A percentile compares a stretch with the other conserved stretches of the same genome.
phyloP scores from a whole-genome alignment of 768 basidiomycete species.

The Tremella yokohamensis region DNA sequence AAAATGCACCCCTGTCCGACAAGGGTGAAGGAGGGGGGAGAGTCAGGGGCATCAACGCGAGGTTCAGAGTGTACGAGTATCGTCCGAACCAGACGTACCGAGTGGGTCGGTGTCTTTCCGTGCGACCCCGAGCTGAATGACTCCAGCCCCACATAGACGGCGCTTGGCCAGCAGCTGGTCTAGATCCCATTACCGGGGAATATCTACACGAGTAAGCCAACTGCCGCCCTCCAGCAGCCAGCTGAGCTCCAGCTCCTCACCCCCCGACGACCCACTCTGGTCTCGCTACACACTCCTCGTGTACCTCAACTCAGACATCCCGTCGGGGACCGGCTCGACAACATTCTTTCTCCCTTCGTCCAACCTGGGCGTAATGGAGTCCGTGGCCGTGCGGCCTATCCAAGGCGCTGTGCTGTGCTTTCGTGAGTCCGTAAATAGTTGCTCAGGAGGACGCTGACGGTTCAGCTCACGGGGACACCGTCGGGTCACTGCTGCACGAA shows the following conservation, averaged over 20 bases:
- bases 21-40: slow-evolving; percentile 49
- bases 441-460: slow-evolving; percentile 4
- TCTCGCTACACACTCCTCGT: slow-evolving; percentile 58
- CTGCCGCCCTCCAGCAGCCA: neutral
- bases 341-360: slow-evolving; percentile 60
- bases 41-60: slow-evolving; percentile 57
- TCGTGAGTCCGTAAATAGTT: slow-evolving; percentile 43
- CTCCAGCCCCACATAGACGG: slow-evolving; percentile 58
- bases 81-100: slow-evolving; percentile 57
- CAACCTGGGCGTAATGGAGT: slow-evolving; percentile 55
- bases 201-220: slow-evolving; percentile 57
- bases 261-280: slow-evolving; percentile 54
- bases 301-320: slow-evolving; percentile 58
- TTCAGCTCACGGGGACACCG: slow-evolving; percentile 49
- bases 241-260: slow-evolving; percentile 33
- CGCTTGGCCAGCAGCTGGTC: slow-evolving; percentile 58
- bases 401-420: slow-evolving; percentile 58
- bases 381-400: slow-evolving; percentile 56
- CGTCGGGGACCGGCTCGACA: slow-evolving; percentile 54
- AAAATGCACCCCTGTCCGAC: slow-evolving; percentile 42
- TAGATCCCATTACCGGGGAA: slow-evolving; percentile 53
- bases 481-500: slow-evolving; percentile 50
- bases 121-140: slow-evolving; percentile 7
- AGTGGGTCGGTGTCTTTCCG: slow-evolving; percentile 24
- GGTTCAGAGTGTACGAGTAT: slow-evolving; percentile 59